Conservation (phyloP, 1,139 yeast genomes). For the Wickerhamomyces sp. region DNA sequence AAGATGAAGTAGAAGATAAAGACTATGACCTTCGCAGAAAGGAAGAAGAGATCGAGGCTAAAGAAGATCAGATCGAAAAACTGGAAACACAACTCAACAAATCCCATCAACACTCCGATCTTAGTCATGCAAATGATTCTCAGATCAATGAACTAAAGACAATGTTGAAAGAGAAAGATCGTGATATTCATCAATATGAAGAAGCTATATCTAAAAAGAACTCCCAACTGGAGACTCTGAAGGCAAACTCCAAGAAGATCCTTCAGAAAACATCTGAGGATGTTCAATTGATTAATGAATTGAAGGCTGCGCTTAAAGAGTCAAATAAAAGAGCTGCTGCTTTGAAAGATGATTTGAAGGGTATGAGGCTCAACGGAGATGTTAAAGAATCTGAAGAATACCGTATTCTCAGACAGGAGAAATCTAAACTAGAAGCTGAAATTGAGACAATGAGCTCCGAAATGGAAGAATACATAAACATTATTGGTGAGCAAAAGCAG, state of each 20-base stretch:
- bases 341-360: conserved; percentile 7
- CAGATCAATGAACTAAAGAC: conserved; percentile 12
- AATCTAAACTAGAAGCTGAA: conserved; percentile 2
- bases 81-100: conserved; percentile 11
- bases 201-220: conserved; percentile 11
- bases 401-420: conserved; percentile 1
- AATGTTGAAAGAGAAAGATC: conserved; percentile 21
- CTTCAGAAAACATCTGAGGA: conserved; percentile 5
- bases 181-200: conserved; percentile 19
- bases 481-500: too few species aligned
- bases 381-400: conserved; percentile 4
- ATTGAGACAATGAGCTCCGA: not conserved
- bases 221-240: conserved; percentile 8
- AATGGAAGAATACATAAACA: not conserved
- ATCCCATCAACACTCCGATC: conserved; percentile 5
- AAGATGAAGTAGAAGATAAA: conserved; percentile 10
- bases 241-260: conserved; percentile 6
- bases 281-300: not conserved
- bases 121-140: conserved; percentile 6
- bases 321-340: conserved; percentile 5
- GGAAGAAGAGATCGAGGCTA: conserved; percentile 20
- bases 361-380: conserved; percentile 2
- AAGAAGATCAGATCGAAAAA: conserved; percentile 16
- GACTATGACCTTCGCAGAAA: conserved; percentile 16
- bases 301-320: conserved; percentile 2